Conservation (phyloP, 2,329 filamentous ascomycete genomes). For the Gnomoniopsis sp. region DNA sequence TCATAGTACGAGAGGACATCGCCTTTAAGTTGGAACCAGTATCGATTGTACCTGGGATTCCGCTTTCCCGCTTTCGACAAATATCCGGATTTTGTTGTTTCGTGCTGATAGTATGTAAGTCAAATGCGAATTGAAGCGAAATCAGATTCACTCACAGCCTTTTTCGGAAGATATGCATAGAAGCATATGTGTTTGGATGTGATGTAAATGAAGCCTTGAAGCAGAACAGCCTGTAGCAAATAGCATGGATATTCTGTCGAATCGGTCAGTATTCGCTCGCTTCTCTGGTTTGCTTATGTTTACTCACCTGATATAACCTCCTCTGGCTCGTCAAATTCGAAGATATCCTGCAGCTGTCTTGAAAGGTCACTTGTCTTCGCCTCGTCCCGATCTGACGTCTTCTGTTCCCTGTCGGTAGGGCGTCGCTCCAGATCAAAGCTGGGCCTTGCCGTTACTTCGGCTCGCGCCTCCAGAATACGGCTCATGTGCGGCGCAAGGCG, state of each 20-base stretch:
- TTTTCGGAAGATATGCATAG: slow-evolving; percentile 95
- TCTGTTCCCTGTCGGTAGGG: slow-evolving; percentile 36
- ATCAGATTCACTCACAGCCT: slow-evolving; percentile 56
- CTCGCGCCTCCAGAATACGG: slow-evolving; percentile 70
- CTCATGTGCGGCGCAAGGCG: slow-evolving; percentile 70
- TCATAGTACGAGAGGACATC: slow-evolving; percentile 89
- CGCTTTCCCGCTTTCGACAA: slow-evolving; percentile 84
- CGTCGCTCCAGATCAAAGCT: slow-evolving; percentile 53
- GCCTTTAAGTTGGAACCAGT: slow-evolving; percentile 91
- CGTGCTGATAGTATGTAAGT: slow-evolving; percentile 47
- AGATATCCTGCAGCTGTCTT: slow-evolving; percentile 75
- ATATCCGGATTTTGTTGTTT: slow-evolving; percentile 81
- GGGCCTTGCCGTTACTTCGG: slow-evolving; percentile 57
- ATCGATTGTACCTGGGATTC: slow-evolving; percentile 82
- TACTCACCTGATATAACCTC: slow-evolving; percentile 72
- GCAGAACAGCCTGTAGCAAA: slow-evolving; percentile 83
- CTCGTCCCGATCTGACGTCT: slow-evolving; percentile 30
- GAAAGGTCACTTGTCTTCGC: slow-evolving; percentile 58
- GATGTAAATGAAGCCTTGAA: slow-evolving; percentile 96
- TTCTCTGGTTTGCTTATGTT: not conserved
- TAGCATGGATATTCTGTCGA: slow-evolving; percentile 82
- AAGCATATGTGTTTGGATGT: slow-evolving; percentile 93
- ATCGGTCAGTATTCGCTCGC: slow-evolving; percentile 17
- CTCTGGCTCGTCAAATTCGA: slow-evolving; percentile 76
- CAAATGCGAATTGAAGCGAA: not conserved